Base-by-base conservation (phyloP, 768 basidiomycete genomes). In the Myochromella boudieri region DNA sequence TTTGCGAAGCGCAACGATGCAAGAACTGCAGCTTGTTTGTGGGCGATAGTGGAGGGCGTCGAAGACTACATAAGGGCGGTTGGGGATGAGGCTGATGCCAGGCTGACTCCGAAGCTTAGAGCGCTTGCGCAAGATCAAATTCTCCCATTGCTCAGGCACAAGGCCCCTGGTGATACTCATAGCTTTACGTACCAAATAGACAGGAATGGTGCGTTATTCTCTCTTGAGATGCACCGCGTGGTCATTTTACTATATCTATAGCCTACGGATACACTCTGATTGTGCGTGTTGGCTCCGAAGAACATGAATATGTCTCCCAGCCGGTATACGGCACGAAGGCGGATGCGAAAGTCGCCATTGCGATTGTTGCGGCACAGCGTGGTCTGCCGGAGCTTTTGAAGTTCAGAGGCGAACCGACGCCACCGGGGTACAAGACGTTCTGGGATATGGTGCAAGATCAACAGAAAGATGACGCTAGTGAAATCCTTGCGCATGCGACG, bases 1-100 rank as follows among this genome's bases (percentile, higher is more conserved):
- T 87, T 87, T 52, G 54, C 69, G 2, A 84, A 78, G 55, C 79
- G 79, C 3, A 63, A 66, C 0, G 85, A 88, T 42, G 86, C 85
- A n/a, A 86, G 84, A 60, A 71, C 75, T 0, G 87, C 86, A 0
- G 87, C 80, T 2, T 80, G 77, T 49, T 62, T 89, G 18, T 67
- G 80, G 12, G 87, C 85, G 0, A 77, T 88, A 60, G 80, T 82
- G 2, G 74, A 80, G 50, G 82, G 81, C 7, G 66, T 82, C 8
- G 81, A 80, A 4, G 63, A 70, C 17, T 81, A 82, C 53, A 75
- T 85, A 34, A 80, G 77, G 14, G 59, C 63, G 3, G 60, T 82
- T 26, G 62, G 63, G 14, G 63, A 64, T 9, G 68, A 65, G 14
- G 53, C 75, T 6, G 79, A 82, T 34, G 63, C 65, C 22, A 77